Base-by-base conservation (phyloP, 2,329 filamentous ascomycete species). In the Didymella keratinophila region DNA sequence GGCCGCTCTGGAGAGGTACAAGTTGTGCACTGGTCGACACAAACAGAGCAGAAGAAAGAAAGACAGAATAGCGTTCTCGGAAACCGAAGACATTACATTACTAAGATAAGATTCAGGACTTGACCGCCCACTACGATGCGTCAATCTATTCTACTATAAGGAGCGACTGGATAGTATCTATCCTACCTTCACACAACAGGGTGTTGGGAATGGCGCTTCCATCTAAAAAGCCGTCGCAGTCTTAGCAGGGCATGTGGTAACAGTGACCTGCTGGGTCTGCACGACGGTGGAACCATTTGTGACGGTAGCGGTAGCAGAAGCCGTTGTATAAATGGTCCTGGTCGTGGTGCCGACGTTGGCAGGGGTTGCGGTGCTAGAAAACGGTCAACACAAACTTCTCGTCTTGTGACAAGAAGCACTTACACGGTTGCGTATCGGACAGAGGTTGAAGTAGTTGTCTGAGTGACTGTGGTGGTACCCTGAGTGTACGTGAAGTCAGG, bases 401-500 rank as follows among this genome's bases (percentile, higher is more conserved):
- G 20, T 11, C 27, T 37, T 11, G 21, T 18, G 18, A 25, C 4
- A 32, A 3, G 43, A 45, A 18, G 9, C 9, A 50, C 53, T 30
- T 56, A 61, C 59, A 45, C 25, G 12, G 47, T 58, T 10, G 41
- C 23, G 4, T 50, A 56, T 8, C 16, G 32, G 5, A 46, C 41
- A 42, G 42, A 23, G 16, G 54, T 57, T 1, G 54, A 51, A 1
- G 54, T 57, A 27, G 54, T 46, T 20, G 27, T 57, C 16, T 27
- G 32, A 9, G 47, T 57, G 20, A 43, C 45, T 11, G 54, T 57
- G 16, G 32, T 57, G 25, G 21, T n/a, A 28, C 41, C 32, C 21
- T 46, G 32, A 14, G 45, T 56, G n/a, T 46, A 62, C 1, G 59
- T 62, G 34, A 18, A 59, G 14, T 62, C 59, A 20, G 59, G 59